Evolutionary conservation across 1,139 yeast genomes (phyloP), one percentile per base, ranked within the genome.

Genomic region (Scheffersomyces stambukii): DNA sequence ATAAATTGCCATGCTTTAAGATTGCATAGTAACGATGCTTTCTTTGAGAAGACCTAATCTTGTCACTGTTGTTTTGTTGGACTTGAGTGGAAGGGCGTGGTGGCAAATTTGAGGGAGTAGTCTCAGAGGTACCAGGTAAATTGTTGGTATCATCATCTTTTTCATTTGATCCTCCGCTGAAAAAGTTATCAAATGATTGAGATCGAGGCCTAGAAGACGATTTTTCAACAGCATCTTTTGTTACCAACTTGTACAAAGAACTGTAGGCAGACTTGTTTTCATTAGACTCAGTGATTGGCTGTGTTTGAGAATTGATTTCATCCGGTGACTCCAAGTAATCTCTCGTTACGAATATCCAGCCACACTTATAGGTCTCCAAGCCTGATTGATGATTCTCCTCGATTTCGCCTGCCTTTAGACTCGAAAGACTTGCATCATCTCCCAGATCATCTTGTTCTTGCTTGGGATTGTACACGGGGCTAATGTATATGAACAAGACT

Each of bases 341-440:
- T 36, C 77, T 77, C 0, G 96, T 84, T 7, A 88, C 86, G 3
- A 82, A 76, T 4, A 89, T 57, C 94, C 95, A 86, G 2, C 95
- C 96, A 8, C 76, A 58, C 47, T 74, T 77, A 43, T 65, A 73
- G 0, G 86, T 71, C 20, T 77, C 76, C 5, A 82, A 73, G 3
- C 93, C 94, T 2, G 75, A 55, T 16, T 68, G 66, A 24, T 61
- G 57, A 11, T 57, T 55, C 41, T 83, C 89, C 36, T 81, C 80
- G 6, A 80, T 43, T 36, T 75, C 77, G 0, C 84, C 83, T 2
- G 81, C 77, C 38, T 70, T 75, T 28, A 81, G 46, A 42, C n/a
- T 46, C 45, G 13, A n/a, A 16, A 10, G 27, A 22, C 13, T n/a
- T 22, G 23, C 21, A 10, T 45, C 44, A 16, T 37, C 42, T 13